Percentiles rank a stretch among this genome's conserved stretches.
phyloP scores from a whole-genome alignment of 169 alveolate genomes.

The Plasmodium billcollinsi region DNA sequence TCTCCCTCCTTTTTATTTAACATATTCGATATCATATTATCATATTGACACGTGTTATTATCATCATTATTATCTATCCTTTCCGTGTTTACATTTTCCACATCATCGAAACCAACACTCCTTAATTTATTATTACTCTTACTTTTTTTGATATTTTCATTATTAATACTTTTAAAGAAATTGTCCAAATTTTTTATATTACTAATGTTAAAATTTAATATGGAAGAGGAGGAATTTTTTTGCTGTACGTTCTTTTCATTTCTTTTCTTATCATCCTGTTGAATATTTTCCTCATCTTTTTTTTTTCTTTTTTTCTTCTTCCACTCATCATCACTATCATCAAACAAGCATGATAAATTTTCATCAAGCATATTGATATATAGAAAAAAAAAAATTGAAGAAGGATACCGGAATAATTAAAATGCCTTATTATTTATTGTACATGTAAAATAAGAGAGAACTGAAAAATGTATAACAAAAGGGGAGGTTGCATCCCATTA shows the following conservation, averaged over 20 bases:
- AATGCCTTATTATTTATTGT: too few relatives aligned
- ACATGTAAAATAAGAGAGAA: too few relatives aligned
- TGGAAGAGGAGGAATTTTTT: conserved; percentile 19
- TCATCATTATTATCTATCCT: not conserved
- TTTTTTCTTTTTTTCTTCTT: conserved; percentile 16
- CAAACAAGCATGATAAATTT: conserved; percentile 72
- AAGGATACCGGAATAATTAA: not conserved
- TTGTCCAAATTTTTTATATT: conserved; percentile 39
- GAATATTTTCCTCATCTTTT: not conserved
- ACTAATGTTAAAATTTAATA: conserved; percentile 57
- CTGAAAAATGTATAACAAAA: too few relatives aligned
- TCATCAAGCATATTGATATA: conserved; percentile 62
- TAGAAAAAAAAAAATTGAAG: conserved; percentile 5
- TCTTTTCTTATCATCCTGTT: not conserved
- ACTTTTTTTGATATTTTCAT: conserved; percentile 13
- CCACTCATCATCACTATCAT: conserved; percentile 75
- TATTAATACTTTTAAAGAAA: conserved; percentile 47
- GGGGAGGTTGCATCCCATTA: too few relatives aligned
- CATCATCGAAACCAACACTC: not conserved
- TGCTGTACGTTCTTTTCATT: not conserved
- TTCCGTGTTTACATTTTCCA: not conserved
- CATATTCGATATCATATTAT: too few relatives aligned
- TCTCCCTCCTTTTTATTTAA: too few relatives aligned
- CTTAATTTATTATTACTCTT: not conserved
- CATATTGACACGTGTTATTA: not conserved